These are phyloP conservation scores for Echinosophora koreensis DNA, from an alignment of 306 rosid species.

Conservation along the genomic window DNA sequence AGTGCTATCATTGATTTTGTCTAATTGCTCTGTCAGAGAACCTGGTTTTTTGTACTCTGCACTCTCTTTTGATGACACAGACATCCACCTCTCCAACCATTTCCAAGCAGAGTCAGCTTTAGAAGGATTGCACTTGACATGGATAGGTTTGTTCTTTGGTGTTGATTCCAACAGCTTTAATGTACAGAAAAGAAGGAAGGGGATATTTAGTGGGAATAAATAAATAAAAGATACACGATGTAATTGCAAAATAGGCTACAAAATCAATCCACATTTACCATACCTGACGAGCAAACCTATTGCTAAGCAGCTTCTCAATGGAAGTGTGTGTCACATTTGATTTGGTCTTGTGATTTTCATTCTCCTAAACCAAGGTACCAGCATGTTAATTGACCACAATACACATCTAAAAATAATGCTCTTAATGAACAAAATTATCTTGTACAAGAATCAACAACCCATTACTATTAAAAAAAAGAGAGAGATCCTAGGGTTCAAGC, in stretches of 20 bases:
- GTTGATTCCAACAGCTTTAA: slow-evolving; percentile 80
- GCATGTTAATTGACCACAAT: slow-evolving; percentile 25
- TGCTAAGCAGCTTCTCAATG: slow-evolving; percentile 78
- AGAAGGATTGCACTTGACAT: slow-evolving; percentile 80
- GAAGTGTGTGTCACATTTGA: slow-evolving; percentile 55
- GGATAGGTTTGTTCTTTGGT: slow-evolving; percentile 72
- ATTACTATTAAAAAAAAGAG: slow-evolving; percentile 28
- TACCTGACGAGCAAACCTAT: slow-evolving; percentile 89
- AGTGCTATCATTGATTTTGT: slow-evolving; percentile 46
- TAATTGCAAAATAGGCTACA: slow-evolving; percentile 28
- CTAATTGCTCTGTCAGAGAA: slow-evolving; percentile 52
- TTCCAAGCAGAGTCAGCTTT: slow-evolving; percentile 92
- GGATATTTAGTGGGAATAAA: slow-evolving; percentile 34
- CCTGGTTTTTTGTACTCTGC: slow-evolving; percentile 50
- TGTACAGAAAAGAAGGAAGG: not conserved
- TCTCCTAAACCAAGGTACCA: slow-evolving; percentile 59
- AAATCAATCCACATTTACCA: slow-evolving; percentile 22
- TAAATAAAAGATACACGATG: slow-evolving; percentile 16
- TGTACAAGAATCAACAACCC: slow-evolving; percentile 18
- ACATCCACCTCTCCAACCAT: slow-evolving; percentile 98
- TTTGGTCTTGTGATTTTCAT: slow-evolving; percentile 50
- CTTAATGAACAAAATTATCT: slow-evolving; percentile 9
- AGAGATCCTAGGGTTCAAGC: slow-evolving; percentile 1
- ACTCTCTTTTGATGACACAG: slow-evolving; percentile 60
- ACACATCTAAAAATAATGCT: slow-evolving; percentile 23